These are phyloP conservation scores for Exophiala aquamarina DNA, from an alignment of 2,329 filamentous ascomycete genomes.

Conservation along the genomic window DNA sequence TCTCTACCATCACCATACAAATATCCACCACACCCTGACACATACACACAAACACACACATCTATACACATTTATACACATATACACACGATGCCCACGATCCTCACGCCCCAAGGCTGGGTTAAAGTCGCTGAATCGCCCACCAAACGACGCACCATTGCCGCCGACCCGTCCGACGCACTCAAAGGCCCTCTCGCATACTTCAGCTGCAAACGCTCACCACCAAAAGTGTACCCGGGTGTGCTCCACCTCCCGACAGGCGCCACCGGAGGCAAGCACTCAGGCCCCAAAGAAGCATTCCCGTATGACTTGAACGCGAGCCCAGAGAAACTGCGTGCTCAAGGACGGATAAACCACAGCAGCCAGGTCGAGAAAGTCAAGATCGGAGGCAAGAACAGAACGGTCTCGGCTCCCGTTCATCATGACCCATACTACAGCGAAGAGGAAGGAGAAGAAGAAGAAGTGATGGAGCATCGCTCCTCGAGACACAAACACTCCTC, in stretches of 20 bases:
- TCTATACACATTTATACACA: too few relatives aligned
- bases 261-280: constrained; percentile 1
- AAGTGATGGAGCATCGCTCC: background rate
- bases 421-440: background rate
- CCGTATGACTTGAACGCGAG: constrained; percentile 19
- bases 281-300: constrained; percentile 1
- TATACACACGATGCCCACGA: constrained; percentile 17
- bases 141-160: constrained; percentile 8
- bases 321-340: constrained; percentile 15
- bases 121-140: constrained; percentile 20
- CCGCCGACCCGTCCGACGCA: constrained; percentile 7
- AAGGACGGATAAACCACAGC: background rate
- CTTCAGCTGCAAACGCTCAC: constrained; percentile 16
- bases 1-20: too few relatives aligned
- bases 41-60: too few relatives aligned
- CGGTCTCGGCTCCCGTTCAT: constrained; percentile 11
- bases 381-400: constrained; percentile 13
- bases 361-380: background rate
- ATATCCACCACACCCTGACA: too few relatives aligned
- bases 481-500: background rate
- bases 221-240: background rate
- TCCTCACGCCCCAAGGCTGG: constrained; percentile 24
- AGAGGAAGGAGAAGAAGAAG: constrained; percentile 2
- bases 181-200: constrained; percentile 20
- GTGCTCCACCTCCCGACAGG: constrained; percentile 1